A percentile compares a stretch with the other conserved stretches of the same genome.
Conservation (phyloP, 2,329 filamentous ascomycete species). For the Cladosporium phlei region DNA sequence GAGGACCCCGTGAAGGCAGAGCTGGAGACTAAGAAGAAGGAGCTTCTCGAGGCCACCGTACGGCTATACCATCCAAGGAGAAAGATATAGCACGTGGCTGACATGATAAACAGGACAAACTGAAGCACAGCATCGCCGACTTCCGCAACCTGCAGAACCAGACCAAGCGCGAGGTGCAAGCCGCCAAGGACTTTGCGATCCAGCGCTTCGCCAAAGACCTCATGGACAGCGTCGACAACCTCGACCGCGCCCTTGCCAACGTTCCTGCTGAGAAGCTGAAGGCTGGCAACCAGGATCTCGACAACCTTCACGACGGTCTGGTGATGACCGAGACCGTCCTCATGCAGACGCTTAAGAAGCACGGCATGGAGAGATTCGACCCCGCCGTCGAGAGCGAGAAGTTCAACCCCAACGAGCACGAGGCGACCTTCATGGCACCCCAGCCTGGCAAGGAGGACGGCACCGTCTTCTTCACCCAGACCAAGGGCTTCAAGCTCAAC, state of each 20-base stretch:
- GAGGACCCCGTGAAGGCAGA: constrained; percentile 57
- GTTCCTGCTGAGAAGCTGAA: constrained; percentile 71
- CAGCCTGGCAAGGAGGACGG: constrained; percentile 84
- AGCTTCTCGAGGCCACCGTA: constrained; percentile 82
- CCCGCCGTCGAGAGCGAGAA: constrained; percentile 67
- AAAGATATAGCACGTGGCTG: constrained; percentile 1
- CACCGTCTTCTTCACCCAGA: constrained; percentile 85
- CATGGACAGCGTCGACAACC: constrained; percentile 91
- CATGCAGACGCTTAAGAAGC: constrained; percentile 83
- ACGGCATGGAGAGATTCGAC: constrained; percentile 85
- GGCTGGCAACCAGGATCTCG: constrained; percentile 63
- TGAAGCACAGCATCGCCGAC: constrained; percentile 87
- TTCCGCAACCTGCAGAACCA: constrained; percentile 98
- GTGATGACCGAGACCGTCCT: constrained; percentile 93
- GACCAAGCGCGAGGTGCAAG: constrained; percentile 82
- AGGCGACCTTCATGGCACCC: constrained; percentile 92
- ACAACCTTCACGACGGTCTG: constrained; percentile 78
- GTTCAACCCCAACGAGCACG: constrained; percentile 95
- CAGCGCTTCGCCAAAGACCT: constrained; percentile 92
- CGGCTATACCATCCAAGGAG: constrained; percentile 14
- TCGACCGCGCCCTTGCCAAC: constrained; percentile 82
- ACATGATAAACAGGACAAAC: constrained; percentile 69
- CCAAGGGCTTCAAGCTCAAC: constrained; percentile 93
- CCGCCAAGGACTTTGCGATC: constrained; percentile 86
- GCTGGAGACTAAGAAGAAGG: constrained; percentile 66